Evolutionary conservation across 2,329 filamentous ascomycete species (phyloP).

Genomic region (Cladosporium phlei): DNA sequence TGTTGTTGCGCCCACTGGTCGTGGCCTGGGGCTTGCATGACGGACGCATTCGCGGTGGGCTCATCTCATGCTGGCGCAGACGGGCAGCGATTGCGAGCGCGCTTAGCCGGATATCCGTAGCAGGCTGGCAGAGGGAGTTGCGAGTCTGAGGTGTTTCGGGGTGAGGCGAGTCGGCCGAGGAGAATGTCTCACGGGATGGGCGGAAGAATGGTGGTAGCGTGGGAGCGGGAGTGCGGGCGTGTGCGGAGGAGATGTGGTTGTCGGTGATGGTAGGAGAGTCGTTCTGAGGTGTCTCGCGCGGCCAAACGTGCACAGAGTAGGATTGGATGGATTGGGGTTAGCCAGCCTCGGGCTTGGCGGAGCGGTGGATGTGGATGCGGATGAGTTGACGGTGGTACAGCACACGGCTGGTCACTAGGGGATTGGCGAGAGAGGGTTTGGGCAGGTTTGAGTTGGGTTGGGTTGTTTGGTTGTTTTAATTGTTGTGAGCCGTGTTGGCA

Average conservation of each 20-base stretch:
- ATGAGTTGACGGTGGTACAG: neutral
- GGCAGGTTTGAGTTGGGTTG: neutral
- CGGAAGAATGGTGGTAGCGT: neutral
- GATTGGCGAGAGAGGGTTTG: neutral
- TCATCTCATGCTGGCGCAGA: conserved; percentile 12
- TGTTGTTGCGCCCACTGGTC: conserved; percentile 10
- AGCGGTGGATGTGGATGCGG: too few species aligned
- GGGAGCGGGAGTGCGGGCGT: neutral
- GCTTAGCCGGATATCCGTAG: conserved; percentile 11
- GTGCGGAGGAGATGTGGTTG: too few species aligned
- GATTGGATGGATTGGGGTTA: neutral
- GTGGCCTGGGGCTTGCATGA: conserved; percentile 11
- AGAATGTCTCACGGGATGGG: conserved; percentile 9
- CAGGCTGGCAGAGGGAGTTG: neutral
- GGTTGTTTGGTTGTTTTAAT: too few species aligned
- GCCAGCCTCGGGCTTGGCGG: neutral
- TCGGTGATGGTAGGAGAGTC: neutral
- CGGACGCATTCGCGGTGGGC: conserved; percentile 6
- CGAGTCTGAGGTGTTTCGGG: neutral
- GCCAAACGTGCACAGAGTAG: neutral
- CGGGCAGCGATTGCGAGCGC: conserved; percentile 2
- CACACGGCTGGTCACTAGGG: neutral
- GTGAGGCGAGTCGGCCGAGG: neutral
- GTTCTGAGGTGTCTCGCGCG: neutral
- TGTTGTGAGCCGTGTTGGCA: too few species aligned